phyloP scores from a whole-genome alignment of 192 early-diverging fungal genomes.

The Backusella liffmaniae region DNA sequence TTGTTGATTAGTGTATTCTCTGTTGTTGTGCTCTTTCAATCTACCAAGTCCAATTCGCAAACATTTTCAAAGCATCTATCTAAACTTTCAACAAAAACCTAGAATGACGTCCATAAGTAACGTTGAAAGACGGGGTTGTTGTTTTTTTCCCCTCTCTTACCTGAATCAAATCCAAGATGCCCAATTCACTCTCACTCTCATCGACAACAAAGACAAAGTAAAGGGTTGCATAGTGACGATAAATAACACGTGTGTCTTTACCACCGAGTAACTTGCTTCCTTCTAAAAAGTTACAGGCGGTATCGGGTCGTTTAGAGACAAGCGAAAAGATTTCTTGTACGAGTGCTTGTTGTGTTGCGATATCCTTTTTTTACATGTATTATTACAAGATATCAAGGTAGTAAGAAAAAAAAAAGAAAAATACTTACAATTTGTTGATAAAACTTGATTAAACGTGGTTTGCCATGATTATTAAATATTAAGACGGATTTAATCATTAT shows the following conservation, averaged over 20 bases:
- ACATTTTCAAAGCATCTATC: conserved; percentile 94
- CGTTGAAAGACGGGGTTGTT: not conserved
- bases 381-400: too few species aligned
- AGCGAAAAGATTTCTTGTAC: conserved; percentile 87
- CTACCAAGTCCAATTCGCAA: conserved; percentile 92
- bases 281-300: conserved; percentile 90
- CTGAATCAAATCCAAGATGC: conserved; percentile 95
- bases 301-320: conserved; percentile 83
- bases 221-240: conserved; percentile 95
- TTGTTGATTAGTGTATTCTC: not conserved
- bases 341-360: conserved; percentile 79
- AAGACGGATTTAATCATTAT: conserved; percentile 96
- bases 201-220: conserved; percentile 99
- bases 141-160: conserved; percentile 37
- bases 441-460: conserved; percentile 90
- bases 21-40: not conserved
- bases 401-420: not conserved
- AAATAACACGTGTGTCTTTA: conserved; percentile 88
- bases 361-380: conserved; percentile 52
- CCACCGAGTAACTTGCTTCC: conserved; percentile 79
- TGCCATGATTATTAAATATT: conserved; percentile 98
- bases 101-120: not conserved
- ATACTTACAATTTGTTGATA: conserved; percentile 83
- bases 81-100: conserved; percentile 95
- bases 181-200: conserved; percentile 93